Percentiles rank a stretch among this genome's conserved stretches.
These are phyloP conservation scores for Amanita jacksonii DNA, from an alignment of 768 basidiomycete genomes.

Conservation along the genomic window DNA sequence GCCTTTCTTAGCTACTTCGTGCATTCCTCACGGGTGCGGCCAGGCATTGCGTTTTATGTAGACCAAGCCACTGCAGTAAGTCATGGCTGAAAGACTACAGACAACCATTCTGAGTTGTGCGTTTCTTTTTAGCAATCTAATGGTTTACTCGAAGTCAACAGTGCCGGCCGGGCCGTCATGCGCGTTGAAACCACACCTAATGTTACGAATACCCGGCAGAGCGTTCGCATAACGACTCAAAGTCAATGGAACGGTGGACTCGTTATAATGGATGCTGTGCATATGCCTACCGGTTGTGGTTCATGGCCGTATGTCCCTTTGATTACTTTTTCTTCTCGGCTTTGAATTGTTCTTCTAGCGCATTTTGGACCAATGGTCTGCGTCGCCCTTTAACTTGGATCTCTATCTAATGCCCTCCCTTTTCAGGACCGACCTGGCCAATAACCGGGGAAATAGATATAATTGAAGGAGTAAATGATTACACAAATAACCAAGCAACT, in stretches of 20 bases:
- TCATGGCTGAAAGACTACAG: slow-evolving; percentile 5
- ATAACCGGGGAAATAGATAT: slow-evolving; percentile 73
- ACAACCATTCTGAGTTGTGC: no score
- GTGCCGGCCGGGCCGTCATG: slow-evolving; percentile 75
- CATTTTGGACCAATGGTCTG: slow-evolving; percentile 40
- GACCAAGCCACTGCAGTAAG: slow-evolving; percentile 51
- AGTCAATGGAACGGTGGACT: slow-evolving; percentile 54
- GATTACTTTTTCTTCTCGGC: neutral
- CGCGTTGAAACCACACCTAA: slow-evolving; percentile 74
- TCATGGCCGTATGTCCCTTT: slow-evolving; percentile 58
- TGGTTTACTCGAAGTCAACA: slow-evolving; percentile 58
- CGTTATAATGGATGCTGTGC: slow-evolving; percentile 73
- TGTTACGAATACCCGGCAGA: slow-evolving; percentile 59
- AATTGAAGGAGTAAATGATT: slow-evolving; percentile 74
- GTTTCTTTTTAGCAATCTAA: slow-evolving; percentile 47
- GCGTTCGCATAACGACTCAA: slow-evolving; percentile 68
- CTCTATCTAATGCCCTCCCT: slow-evolving; percentile 30
- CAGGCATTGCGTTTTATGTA: slow-evolving; percentile 52
- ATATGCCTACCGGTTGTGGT: slow-evolving; percentile 88
- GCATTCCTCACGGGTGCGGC: neutral
- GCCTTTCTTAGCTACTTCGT: neutral
- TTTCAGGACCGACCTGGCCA: slow-evolving; percentile 53
- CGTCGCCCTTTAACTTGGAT: slow-evolving; percentile 4
- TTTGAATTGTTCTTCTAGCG: slow-evolving; percentile 18
- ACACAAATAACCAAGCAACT: slow-evolving; percentile 74